Evolutionary conservation across 495 filamentous ascomycete species (phyloP).

Genomic region (Echria macrotheca): DNA sequence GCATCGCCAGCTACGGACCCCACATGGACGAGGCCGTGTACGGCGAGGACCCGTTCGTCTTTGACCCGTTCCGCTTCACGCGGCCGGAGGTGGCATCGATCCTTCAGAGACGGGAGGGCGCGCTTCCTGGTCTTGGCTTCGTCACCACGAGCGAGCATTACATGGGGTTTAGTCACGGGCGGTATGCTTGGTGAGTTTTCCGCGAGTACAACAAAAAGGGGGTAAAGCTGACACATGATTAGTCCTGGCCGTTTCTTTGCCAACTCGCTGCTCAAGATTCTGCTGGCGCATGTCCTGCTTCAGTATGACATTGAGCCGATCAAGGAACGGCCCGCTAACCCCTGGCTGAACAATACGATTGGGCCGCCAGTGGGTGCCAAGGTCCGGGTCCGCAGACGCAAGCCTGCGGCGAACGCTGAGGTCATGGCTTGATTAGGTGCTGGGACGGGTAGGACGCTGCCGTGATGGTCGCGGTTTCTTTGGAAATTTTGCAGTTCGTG

Average conservation of each 20-base stretch:
- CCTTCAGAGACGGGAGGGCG: not conserved
- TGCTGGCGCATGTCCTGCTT: conserved; percentile 33
- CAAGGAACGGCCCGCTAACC: conserved; percentile 17
- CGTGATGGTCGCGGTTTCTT: too few species aligned
- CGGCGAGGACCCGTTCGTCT: conserved; percentile 22
- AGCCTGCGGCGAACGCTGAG: not conserved
- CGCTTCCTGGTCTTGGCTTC: conserved; percentile 14
- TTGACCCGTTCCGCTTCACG: conserved; percentile 37
- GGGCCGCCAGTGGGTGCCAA: conserved; percentile 7
- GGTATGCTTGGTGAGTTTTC: conserved; percentile 33
- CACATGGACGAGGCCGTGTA: conserved; percentile 38
- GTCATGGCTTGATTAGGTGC: not conserved
- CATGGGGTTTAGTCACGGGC: conserved; percentile 36
- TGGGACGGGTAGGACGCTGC: too few species aligned
- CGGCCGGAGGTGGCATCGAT: not conserved
- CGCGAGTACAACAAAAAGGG: too few species aligned
- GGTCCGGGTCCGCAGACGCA: conserved; percentile 3
- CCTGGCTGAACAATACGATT: conserved; percentile 13
- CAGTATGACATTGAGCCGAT: conserved; percentile 38
- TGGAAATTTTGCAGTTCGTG: too few species aligned
- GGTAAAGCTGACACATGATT: not conserved
- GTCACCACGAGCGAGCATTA: conserved; percentile 32
- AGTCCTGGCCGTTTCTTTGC: conserved; percentile 40
- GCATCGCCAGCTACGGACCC: conserved; percentile 31
- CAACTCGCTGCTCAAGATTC: conserved; percentile 37